Conservation (phyloP, 768 basidiomycete genomes). For the Tulasnella calospora region DNA sequence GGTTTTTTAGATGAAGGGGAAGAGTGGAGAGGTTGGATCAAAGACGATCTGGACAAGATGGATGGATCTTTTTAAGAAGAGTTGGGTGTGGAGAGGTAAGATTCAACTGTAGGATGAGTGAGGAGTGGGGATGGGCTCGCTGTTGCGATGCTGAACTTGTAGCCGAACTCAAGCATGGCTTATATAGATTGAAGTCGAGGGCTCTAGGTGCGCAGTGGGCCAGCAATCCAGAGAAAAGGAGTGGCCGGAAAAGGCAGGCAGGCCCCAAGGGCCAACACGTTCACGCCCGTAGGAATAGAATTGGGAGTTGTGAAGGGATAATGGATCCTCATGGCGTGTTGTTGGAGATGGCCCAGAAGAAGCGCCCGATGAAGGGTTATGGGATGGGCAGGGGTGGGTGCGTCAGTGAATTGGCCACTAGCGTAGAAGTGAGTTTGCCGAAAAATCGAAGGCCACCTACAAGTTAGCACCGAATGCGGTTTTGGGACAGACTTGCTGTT, state of each 20-base stretch:
- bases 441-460: conserved; percentile 3
- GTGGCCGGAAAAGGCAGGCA: conserved; percentile 12
- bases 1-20: neutral
- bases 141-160: conserved; percentile 11
- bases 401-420: conserved; percentile 17
- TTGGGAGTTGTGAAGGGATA: conserved; percentile 8
- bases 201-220: neutral
- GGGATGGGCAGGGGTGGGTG: conserved; percentile 20
- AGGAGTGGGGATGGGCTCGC: neutral
- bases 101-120: neutral
- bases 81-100: neutral
- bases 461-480: neutral
- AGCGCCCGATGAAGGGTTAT: conserved; percentile 18
- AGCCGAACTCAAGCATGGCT: conserved; percentile 7
- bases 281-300: conserved; percentile 9
- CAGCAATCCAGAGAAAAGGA: conserved; percentile 5
- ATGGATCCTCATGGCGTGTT: conserved; percentile 16
- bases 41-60: conserved; percentile 9
- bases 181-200: neutral
- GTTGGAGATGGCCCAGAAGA: conserved; percentile 11
- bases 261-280: conserved; percentile 1
- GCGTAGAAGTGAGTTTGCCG: conserved; percentile 25
- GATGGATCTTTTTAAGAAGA: neutral
- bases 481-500: conserved; percentile 15
- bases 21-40: conserved; percentile 7